These are phyloP conservation scores for Penicillium sp. DNA, from an alignment of 2,329 filamentous ascomycete species.

Conservation along the genomic window DNA sequence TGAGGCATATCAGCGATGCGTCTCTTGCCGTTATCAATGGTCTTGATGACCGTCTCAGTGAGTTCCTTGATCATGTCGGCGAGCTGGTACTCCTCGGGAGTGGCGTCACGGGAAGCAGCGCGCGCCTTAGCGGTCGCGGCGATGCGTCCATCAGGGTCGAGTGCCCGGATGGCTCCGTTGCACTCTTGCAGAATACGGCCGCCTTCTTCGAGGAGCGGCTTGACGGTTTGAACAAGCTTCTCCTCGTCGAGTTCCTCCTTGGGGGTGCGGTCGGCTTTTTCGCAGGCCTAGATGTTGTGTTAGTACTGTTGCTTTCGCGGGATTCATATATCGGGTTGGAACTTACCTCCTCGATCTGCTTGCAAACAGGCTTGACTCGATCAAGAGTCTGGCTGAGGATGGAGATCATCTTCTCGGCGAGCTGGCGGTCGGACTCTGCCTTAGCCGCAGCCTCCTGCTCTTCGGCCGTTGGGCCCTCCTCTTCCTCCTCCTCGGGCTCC, in stretches of 20 bases:
- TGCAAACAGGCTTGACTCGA: conserved; percentile 78
- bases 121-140: conserved; percentile 81
- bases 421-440: conserved; percentile 66
- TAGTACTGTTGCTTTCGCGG: conserved; percentile 1
- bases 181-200: conserved; percentile 78
- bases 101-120: conserved; percentile 69
- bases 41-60: conserved; percentile 74
- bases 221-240: conserved; percentile 78
- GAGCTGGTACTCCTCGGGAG: conserved; percentile 78
- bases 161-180: conserved; percentile 80
- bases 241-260: conserved; percentile 90
- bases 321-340: background rate
- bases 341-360: conserved; percentile 75
- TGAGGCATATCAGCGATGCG: conserved; percentile 89
- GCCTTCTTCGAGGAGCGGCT: conserved; percentile 84
- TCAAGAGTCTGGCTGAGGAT: conserved; percentile 78
- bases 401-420: conserved; percentile 71
- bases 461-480: conserved; percentile 43
- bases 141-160: conserved; percentile 86
- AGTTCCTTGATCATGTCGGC: conserved; percentile 83
- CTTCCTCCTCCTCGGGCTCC: conserved; percentile 44
- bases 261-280: conserved; percentile 73
- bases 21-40: conserved; percentile 83
- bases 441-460: conserved; percentile 57
- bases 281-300: conserved; percentile 60